Conservation (phyloP, 2,329 filamentous ascomycete species). For the Fusarium incarnatum region DNA sequence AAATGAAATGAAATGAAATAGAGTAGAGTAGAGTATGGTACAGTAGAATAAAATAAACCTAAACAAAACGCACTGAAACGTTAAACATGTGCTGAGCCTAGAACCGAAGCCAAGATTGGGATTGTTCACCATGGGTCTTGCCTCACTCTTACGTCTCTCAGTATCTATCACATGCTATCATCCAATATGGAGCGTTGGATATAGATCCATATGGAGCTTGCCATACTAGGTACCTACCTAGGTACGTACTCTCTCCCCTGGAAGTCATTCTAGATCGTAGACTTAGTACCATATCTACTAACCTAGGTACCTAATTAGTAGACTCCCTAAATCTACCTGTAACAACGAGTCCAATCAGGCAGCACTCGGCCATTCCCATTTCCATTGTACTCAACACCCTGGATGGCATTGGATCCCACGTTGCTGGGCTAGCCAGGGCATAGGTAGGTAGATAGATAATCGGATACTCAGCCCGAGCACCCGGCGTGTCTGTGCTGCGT, state of each 20-base stretch:
- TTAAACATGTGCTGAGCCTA: not conserved
- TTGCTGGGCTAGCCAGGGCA: constrained; percentile 15
- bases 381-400: not conserved
- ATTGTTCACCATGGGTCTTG: not conserved
- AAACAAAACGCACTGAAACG: not conserved
- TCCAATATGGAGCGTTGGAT: not conserved
- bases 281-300: no score
- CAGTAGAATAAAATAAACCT: no score
- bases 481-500: constrained; percentile 28
- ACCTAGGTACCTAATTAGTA: not conserved
- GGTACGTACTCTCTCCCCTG: not conserved
- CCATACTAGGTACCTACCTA: no score
- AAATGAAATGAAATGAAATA: no score
- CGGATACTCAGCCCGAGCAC: constrained; percentile 19
- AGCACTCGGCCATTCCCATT: not conserved
- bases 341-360: not conserved
- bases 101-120: not conserved
- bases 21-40: no score
- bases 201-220: not conserved
- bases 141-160: not conserved
- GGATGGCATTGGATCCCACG: not conserved
- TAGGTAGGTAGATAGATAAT: constrained; percentile 13
- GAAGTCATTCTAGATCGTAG: not conserved
- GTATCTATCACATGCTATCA: not conserved
- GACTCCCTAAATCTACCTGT: not conserved